Evolutionary conservation across 441 rosid genomes (phyloP), one percentile per base, ranked within the genome.

Genomic region (Adansonia grandidieri): DNA sequence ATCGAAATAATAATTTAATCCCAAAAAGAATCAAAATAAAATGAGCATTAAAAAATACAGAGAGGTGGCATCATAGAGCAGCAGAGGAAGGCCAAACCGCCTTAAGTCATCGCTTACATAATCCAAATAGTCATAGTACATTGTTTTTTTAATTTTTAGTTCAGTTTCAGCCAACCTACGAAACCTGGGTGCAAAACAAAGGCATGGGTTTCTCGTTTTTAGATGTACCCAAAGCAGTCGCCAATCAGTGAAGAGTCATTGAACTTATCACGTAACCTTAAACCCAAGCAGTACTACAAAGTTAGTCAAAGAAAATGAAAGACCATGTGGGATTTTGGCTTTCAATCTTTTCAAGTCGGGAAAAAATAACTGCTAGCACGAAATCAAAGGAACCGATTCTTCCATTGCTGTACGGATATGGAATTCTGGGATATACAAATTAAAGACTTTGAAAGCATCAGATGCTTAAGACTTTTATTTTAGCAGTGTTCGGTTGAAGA

Each of bases 71-170:
- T 37, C 68, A 32, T 40, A 32, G 9, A 63, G 9, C 69, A 64
- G 69, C 69, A 6, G 47, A 2, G 69, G 17, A 9, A 63, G 20
- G 70, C 70, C n/a, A 28, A 4, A 6, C 50, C 22, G 11, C 24
- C 69, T 64, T 37, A 64, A 40, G 70, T 68, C 73, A 68, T 47
- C 8, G 40, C 73, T 68, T 68, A 20, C 73, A 22, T 47, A 47
- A 68, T 47, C 40, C 40, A 32, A 32, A 32, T 32, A 32, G 32
- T 10, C 10, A 47, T 20, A 1, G 20, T 54, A 7, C 15, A 15
- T 54, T 44, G 5, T 17, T 19, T 4, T 8, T 67, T 44, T 2
- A 32, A 32, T 32, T 54, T 44, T 67, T 17, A 67, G 67, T 28
- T 62, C 54, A 19, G 28, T 67, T 67, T 67, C 54, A 67, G 53